These are phyloP conservation scores for Macrotyloma uniflorum DNA, from an alignment of 306 rosid genomes.

Conservation along the genomic window DNA sequence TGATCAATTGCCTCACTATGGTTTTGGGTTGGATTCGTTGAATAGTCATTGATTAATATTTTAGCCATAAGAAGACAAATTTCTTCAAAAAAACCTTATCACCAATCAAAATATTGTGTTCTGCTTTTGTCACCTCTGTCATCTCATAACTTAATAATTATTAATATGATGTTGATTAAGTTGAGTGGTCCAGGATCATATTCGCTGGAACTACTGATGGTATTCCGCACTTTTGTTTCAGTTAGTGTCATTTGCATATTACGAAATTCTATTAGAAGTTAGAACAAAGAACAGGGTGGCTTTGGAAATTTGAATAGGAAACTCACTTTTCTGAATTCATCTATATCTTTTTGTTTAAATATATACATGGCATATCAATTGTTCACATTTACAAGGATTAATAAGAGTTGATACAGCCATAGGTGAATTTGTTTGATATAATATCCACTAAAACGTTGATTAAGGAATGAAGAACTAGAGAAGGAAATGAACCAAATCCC, in stretches of 20 bases:
- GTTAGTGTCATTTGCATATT: not conserved
- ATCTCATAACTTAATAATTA: not conserved
- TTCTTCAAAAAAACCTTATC: constrained; percentile 10
- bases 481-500: constrained; percentile 43
- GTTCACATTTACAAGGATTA: constrained; percentile 2
- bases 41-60: constrained; percentile 21
- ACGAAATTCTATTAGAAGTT: not conserved
- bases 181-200: constrained; percentile 9
- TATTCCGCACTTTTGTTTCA: not conserved
- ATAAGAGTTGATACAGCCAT: not conserved
- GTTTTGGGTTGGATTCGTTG: constrained; percentile 37
- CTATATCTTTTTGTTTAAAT: not conserved
- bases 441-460: constrained; percentile 12
- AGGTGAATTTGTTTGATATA: not conserved
- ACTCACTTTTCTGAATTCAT: not conserved
- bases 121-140: constrained; percentile 26
- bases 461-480: constrained; percentile 12
- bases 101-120: constrained; percentile 13
- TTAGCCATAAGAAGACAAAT: constrained; percentile 17
- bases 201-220: not conserved
- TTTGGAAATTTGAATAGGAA: not conserved
- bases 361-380: not conserved
- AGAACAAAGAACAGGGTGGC: not conserved
- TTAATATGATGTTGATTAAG: not conserved
- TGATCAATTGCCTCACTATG: constrained; percentile 16